phyloP scores from a whole-genome alignment of 1,284 basidiomycete species.

The Trichosporon asahii region DNA sequence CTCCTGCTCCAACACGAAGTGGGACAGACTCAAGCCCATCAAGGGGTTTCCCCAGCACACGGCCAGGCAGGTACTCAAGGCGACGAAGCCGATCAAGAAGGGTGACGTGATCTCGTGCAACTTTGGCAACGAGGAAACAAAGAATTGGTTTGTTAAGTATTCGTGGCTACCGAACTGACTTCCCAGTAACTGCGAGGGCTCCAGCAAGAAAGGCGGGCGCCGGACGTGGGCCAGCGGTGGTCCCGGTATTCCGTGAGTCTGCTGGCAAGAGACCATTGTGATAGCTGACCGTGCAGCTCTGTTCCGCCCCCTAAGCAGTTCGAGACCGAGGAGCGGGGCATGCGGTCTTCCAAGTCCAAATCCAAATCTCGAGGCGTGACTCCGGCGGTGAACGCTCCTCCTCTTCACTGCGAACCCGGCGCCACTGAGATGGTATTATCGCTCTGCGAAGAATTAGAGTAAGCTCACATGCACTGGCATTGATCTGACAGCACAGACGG shows the following conservation, averaged over 20 bases:
- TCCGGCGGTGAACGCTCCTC: no score
- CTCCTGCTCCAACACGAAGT: not conserved
- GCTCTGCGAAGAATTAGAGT: not conserved
- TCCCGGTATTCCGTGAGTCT: not conserved
- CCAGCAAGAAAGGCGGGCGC: not conserved
- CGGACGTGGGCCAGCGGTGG: constrained; percentile 4
- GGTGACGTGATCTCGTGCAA: constrained; percentile 1
- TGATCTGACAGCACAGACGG: not conserved
- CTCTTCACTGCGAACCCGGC: not conserved
- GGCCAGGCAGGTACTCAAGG: not conserved
- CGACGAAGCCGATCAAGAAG: not conserved
- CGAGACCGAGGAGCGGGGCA: not conserved
- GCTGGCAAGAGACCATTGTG: not conserved
- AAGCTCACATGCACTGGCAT: not conserved
- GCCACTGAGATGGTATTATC: not conserved
- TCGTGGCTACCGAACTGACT: not conserved
- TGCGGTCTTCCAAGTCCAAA: not conserved
- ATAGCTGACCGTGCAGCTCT: not conserved
- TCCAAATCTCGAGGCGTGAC: not conserved
- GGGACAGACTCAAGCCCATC: not conserved
- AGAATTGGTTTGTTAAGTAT: not conserved
- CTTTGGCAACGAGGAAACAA: not conserved
- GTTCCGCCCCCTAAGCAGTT: not conserved
- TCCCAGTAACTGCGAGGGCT: not conserved
- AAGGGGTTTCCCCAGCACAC: not conserved